Evolutionary conservation across 2,329 filamentous ascomycete species (phyloP).

Genomic region (Aureobasidium sp.): DNA sequence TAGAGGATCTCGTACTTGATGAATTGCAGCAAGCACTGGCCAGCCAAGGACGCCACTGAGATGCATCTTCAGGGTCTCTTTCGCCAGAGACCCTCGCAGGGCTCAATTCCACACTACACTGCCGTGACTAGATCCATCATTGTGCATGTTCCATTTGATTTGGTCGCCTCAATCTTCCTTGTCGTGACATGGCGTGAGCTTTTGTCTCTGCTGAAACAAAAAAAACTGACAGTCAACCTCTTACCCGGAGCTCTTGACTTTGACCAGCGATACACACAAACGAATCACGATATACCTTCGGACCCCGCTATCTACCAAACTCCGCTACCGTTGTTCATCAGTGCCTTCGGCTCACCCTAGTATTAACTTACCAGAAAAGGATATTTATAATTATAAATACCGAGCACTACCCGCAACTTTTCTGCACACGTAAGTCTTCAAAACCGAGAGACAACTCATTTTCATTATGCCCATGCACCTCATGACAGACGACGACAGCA

Average conservation of each 20-base stretch:
- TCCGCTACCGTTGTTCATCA: conserved; percentile 3
- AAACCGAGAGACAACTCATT: not conserved
- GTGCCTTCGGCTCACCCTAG: conserved; percentile 9
- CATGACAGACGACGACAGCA: conserved; percentile 11
- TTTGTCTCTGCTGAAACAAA: not conserved
- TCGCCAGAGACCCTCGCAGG: not conserved
- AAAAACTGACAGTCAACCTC: not conserved
- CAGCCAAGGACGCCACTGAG: conserved; percentile 11
- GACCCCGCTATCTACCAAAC: not conserved
- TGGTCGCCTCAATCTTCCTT: not conserved
- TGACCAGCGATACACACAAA: not conserved
- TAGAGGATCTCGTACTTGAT: not conserved
- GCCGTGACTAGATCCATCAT: not conserved
- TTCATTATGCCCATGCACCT: conserved; percentile 13
- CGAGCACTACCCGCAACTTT: conserved; percentile 4
- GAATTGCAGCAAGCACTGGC: conserved; percentile 4
- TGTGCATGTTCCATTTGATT: not conserved
- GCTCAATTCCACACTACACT: not conserved
- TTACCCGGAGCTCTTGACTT: not conserved
- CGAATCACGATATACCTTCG: not conserved
- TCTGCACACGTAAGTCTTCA: not conserved
- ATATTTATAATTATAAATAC: conserved; percentile 13
- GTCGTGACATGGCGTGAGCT: not conserved
- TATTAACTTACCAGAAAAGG: not conserved
- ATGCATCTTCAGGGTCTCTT: conserved; percentile 5